phyloP scores from a whole-genome alignment of 192 early-diverging fungal genomes.

The Umbelopsis ramanniana region DNA sequence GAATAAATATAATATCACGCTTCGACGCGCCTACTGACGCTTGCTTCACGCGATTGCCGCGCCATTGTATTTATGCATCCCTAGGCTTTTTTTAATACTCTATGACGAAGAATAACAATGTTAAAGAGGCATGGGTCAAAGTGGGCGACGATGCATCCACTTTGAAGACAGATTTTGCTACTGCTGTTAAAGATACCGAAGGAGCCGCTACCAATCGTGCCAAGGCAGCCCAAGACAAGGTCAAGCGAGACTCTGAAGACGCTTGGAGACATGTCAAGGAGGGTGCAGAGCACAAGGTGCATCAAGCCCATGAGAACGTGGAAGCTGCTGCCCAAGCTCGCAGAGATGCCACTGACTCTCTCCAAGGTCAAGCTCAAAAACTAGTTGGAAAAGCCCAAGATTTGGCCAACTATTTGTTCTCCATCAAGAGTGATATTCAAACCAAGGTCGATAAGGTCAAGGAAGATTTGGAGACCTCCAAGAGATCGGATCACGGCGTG shows the following conservation, averaged over 20 bases:
- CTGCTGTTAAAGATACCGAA: constrained; percentile 2
- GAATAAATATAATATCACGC: neutral
- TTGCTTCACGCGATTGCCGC: neutral
- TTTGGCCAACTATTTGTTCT: constrained; percentile 5
- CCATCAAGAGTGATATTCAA: constrained; percentile 17
- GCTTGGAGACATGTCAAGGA: constrained; percentile 9
- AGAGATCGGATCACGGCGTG: neutral
- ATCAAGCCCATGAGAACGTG: neutral
- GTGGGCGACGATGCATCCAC: constrained; percentile 2
- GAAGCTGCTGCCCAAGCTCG: constrained; percentile 3
- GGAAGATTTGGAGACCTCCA: constrained; percentile 16
- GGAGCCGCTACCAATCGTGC: neutral
- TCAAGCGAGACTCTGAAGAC: neutral
- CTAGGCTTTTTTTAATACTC: neutral
- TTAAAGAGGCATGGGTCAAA: neutral
- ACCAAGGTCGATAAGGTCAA: constrained; percentile 16
- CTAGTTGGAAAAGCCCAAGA: constrained; percentile 10
- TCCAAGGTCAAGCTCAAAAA: neutral
- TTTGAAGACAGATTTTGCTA: neutral
- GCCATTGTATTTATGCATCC: neutral
- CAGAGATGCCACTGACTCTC: neutral
- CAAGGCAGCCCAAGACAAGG: neutral
- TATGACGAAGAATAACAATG: constrained; percentile 13
- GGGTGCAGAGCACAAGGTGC: neutral
- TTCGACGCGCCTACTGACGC: constrained; percentile 9